Base-by-base conservation (phyloP, 805 yeast genomes). In the Nakazawaea molendinolei region DNA sequence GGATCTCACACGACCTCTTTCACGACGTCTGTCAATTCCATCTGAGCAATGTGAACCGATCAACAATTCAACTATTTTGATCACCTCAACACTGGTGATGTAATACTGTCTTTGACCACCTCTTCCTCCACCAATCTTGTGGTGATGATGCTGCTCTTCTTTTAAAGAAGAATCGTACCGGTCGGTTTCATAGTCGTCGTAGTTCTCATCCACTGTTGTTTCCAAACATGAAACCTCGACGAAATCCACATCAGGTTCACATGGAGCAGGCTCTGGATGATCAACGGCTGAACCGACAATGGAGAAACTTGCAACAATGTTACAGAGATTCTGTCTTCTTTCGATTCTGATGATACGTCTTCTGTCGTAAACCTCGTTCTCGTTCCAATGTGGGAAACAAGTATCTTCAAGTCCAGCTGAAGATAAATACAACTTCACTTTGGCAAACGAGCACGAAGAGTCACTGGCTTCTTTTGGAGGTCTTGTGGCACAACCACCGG, bases 41-140 rank as follows among this genome's bases (percentile, higher is more conserved):
- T 69, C 69, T 36, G 55, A 56, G 23, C 53, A 49, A 39, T 65
- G 65, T 3, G 69, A 61, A 5, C 79, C 79, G 43, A 78, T 74
- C 31, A 78, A 51, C 34, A 76, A 51, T 54, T 78, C 84, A 21
- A 78, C 79, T 44, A 78, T 71, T 52, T 71, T 76, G 43, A 78
- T 70, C 15, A 78, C 82, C 49, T 78, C 85, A 23, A 78, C 83
- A 38, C 78, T 69, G 1, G 85, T 78, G 38, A 78, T 73, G 56
- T 76, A 77, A 50, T 58, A 64, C 40, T 60, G 62, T 31, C 60
- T 20, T 15, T 21, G 33, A 5, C 36, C 21, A 13, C 27, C 22
- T 10, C 20, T 34, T 7, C 28, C 30, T 1, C 27, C 26, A 23
- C 15, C 22, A 15, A 13, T 18, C 12, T 33, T 15, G 8, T 16